Conservation (phyloP, 768 basidiomycete genomes). For the Rhodotorula taiwanensis region DNA sequence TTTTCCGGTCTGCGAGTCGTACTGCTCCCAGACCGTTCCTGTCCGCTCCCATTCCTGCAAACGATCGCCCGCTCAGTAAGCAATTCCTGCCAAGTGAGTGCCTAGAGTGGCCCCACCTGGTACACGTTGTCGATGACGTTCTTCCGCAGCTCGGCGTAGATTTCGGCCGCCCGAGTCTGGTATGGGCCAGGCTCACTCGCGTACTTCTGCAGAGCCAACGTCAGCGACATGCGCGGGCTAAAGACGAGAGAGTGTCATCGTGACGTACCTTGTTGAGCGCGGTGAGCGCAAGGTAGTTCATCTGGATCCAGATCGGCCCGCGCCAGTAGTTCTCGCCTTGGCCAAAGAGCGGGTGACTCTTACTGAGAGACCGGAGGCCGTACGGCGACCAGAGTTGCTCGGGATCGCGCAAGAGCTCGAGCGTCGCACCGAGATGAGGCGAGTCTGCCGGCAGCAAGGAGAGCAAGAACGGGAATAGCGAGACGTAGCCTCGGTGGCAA, state of each 20-base stretch:
- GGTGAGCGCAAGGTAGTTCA: slow-evolving; percentile 84
- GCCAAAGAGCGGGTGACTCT: slow-evolving; percentile 82
- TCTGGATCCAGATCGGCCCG: slow-evolving; percentile 93
- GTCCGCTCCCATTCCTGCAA: slow-evolving; percentile 85
- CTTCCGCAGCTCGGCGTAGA: slow-evolving; percentile 70
- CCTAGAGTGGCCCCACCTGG: too few species aligned
- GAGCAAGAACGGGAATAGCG: slow-evolving; percentile 85
- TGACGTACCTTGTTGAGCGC: slow-evolving; percentile 64
- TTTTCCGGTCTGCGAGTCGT: slow-evolving; percentile 73
- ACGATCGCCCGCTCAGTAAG: too few species aligned
- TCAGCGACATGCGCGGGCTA: background rate
- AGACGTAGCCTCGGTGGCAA: slow-evolving; percentile 85
- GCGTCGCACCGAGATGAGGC: slow-evolving; percentile 68
- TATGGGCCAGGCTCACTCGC: slow-evolving; percentile 71
- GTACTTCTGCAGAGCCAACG: slow-evolving; percentile 57
- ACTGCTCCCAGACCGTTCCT: slow-evolving; percentile 97
- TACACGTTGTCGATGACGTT: slow-evolving; percentile 81
- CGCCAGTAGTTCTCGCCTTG: slow-evolving; percentile 95
- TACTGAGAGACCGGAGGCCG: slow-evolving; percentile 79
- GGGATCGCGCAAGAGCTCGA: slow-evolving; percentile 72
- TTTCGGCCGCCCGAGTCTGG: slow-evolving; percentile 62
- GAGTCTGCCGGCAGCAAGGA: slow-evolving; percentile 70
- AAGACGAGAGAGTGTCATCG: background rate
- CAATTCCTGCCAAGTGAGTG: too few species aligned
- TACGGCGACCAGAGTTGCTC: slow-evolving; percentile 84